These are phyloP conservation scores for Silene coronaria DNA, from an alignment of 179 eudicot species.

Conservation along the genomic window DNA sequence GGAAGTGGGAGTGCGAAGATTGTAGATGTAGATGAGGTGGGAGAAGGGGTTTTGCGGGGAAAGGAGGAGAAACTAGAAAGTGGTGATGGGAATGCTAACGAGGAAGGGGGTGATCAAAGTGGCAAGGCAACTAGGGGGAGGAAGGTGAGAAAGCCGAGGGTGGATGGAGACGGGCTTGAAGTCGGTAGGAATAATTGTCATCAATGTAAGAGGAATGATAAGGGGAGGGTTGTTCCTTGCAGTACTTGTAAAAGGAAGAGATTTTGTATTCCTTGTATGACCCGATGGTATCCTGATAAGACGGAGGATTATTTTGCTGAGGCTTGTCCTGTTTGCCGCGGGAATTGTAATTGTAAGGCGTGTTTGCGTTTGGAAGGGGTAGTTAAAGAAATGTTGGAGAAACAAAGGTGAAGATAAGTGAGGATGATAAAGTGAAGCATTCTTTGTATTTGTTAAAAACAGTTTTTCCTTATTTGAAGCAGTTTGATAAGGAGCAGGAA, in stretches of 20 bases:
- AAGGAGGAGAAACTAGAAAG: constrained; percentile 1
- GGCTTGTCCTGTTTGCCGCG: constrained; percentile 55
- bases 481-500: constrained; percentile 53
- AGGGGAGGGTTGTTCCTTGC: constrained; percentile 33
- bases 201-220: constrained; percentile 51
- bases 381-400: constrained; percentile 17
- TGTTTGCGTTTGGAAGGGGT: constrained; percentile 49
- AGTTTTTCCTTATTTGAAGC: constrained; percentile 57
- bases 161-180: constrained; percentile 15
- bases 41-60: background rate
- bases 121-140: constrained; percentile 6
- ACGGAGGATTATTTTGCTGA: constrained; percentile 45
- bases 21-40: background rate
- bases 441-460: constrained; percentile 39
- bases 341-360: constrained; percentile 61
- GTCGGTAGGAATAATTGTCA: constrained; percentile 31
- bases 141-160: constrained; percentile 1
- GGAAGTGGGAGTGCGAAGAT: background rate
- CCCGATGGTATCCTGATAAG: constrained; percentile 55
- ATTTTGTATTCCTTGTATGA: constrained; percentile 35
- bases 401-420: constrained; percentile 20
- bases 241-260: constrained; percentile 31
- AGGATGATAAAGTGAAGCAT: constrained; percentile 34
- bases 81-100: constrained; percentile 10
- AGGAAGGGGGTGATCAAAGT: background rate